Base-by-base conservation (phyloP, 1,284 basidiomycete species). In the Boletellus deceptivus region DNA sequence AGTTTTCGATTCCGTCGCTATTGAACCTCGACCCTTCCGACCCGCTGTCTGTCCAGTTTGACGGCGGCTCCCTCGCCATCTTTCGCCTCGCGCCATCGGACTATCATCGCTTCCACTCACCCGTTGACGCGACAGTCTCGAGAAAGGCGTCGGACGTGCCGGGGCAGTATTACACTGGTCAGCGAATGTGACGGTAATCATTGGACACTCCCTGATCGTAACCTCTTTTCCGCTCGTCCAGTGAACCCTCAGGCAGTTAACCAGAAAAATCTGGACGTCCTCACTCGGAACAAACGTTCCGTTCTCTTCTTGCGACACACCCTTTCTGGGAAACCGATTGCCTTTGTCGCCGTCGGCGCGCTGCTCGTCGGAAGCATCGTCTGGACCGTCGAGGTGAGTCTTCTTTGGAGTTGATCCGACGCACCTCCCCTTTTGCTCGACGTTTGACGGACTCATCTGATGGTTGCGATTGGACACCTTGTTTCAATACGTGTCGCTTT, bases 201-300 rank as follows among this genome's bases (percentile, higher is more conserved):
- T 29, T 10, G 9, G 29, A 29, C 9, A 13, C 9, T 29, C 3
- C 29, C 29, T 29, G 11, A 29, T 13, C 8, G 29, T 4, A 29
- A 13, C 29, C 29, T 4, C 29, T 13, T 11, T 29, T 29, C 11
- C 1, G 9, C 4, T 27, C 37, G 17, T 56, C 64, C 61, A 73
- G 85, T 87, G 33, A 91, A 91, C 61, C 91, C 91, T 0, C 88
- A 91, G 67, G 91, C 89, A 0, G 78, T 94, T 53, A 91, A 89
- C 59, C 83, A 85, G 67, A 57, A 62, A 10, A 72, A 77, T 2
- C 82, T 91, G 47, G 84, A 90, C 61, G 86, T 91, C 2, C 84
- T 90, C 61, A 86, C 86, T 0, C 80, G 78, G 13, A 91, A 91
- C 68, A 78, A 77, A 44, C 80, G 87, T 20, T 76, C 79, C 0